These are phyloP conservation scores for Crithidia mellificae DNA, from an alignment of 208 protist species.

Conservation along the genomic window DNA sequence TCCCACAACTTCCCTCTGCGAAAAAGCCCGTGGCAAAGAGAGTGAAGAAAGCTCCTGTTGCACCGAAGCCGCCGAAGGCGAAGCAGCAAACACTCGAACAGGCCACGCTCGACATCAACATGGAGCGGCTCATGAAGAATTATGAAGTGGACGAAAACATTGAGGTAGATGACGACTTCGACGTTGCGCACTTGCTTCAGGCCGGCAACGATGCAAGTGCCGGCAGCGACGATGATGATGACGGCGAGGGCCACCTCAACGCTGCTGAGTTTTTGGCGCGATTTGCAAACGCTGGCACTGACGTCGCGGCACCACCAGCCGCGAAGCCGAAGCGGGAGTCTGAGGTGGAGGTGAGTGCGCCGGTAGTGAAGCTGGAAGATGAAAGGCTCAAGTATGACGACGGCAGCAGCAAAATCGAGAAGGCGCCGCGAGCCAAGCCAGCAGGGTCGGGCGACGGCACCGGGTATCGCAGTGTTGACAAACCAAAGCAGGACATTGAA, in stretches of 20 bases:
- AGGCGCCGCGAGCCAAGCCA: slow-evolving; percentile 4
- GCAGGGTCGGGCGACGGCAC: slow-evolving; percentile 2
- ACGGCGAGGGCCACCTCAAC: slow-evolving; percentile 32
- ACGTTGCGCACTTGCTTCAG: slow-evolving; percentile 54
- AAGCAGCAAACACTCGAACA: slow-evolving; percentile 78
- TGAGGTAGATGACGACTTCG: slow-evolving; percentile 39
- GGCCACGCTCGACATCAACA: slow-evolving; percentile 62
- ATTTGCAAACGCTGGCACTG: slow-evolving; percentile 27
- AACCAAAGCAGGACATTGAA: slow-evolving; percentile 32
- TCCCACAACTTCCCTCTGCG: slow-evolving; percentile 36
- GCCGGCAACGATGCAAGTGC: slow-evolving; percentile 26
- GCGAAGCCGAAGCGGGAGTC: slow-evolving; percentile 12
- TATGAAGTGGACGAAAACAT: slow-evolving; percentile 48
- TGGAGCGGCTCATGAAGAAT: slow-evolving; percentile 64
- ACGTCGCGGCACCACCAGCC: background rate
- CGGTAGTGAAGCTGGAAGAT: slow-evolving; percentile 38
- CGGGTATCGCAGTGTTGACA: slow-evolving; percentile 39
- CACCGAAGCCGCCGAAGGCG: slow-evolving; percentile 31
- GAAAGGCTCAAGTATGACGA: slow-evolving; percentile 29
- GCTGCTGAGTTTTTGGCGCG: slow-evolving; percentile 35
- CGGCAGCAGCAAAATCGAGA: slow-evolving; percentile 4
- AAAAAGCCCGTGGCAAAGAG: slow-evolving; percentile 32
- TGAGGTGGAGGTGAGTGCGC: slow-evolving; percentile 7
- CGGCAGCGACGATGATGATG: slow-evolving; percentile 45
- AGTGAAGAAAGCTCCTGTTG: slow-evolving; percentile 1